These are phyloP conservation scores for Rhododendron kiyosumense DNA, from an alignment of 148 eudicot species.

Conservation along the genomic window DNA sequence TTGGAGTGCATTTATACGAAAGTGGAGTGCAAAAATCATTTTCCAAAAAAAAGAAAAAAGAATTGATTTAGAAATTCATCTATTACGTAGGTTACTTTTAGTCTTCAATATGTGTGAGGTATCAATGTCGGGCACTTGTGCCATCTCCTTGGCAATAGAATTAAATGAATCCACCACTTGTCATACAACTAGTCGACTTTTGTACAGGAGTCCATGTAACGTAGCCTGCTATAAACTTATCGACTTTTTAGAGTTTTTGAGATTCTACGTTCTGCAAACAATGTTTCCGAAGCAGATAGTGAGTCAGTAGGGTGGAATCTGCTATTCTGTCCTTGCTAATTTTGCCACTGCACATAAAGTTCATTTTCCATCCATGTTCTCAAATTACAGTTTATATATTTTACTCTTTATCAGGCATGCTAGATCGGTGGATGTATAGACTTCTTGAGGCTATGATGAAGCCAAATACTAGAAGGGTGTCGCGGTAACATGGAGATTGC, in stretches of 20 bases:
- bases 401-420: slow-evolving; percentile 54
- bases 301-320: not conserved
- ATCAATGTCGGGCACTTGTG: not conserved
- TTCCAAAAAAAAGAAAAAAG: not conserved
- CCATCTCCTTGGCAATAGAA: not conserved
- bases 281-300: not conserved
- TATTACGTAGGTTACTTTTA: not conserved
- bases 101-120: not conserved
- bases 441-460: slow-evolving; percentile 61
- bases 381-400: no score
- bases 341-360: not conserved
- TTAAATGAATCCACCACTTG: not conserved
- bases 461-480: slow-evolving; percentile 39
- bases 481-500: slow-evolving; percentile 14
- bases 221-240: no score
- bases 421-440: slow-evolving; percentile 92
- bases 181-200: not conserved
- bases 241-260: not conserved
- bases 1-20: not conserved
- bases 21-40: not conserved
- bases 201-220: not conserved
- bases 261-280: not conserved
- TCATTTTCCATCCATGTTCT: not conserved
- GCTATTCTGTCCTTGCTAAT: not conserved
- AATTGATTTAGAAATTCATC: not conserved